phyloP scores from a whole-genome alignment of 1,284 basidiomycete species.

The Cutaneotrichosporon spelunceum region DNA sequence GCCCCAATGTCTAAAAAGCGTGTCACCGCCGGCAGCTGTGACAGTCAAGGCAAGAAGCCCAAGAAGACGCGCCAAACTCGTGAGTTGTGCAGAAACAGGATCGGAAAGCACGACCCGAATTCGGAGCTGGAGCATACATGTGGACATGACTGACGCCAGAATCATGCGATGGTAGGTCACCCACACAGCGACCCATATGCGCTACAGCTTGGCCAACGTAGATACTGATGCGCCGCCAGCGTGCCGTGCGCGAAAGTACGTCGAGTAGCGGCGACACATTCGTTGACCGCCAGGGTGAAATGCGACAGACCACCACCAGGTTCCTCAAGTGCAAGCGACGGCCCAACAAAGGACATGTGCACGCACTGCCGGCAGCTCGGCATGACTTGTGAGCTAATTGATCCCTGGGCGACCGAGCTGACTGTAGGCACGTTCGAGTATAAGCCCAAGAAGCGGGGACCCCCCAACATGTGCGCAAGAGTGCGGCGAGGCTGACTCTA shows the following conservation, averaged over 20 bases:
- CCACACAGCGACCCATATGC: background rate
- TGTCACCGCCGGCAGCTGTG: background rate
- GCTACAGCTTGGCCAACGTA: background rate
- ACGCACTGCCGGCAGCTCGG: slow-evolving; percentile 71
- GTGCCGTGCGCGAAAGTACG: slow-evolving; percentile 48
- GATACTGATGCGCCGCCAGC: slow-evolving; percentile 27
- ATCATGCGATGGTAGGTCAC: slow-evolving; percentile 45
- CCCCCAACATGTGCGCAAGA: slow-evolving; percentile 68
- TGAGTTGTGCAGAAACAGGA: slow-evolving; percentile 25
- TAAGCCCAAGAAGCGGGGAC: slow-evolving; percentile 83
- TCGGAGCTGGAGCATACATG: background rate
- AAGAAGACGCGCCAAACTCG: slow-evolving; percentile 49
- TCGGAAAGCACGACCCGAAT: no score
- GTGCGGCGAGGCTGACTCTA: slow-evolving; percentile 4
- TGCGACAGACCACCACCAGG: slow-evolving; percentile 47
- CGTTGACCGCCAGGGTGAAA: slow-evolving; percentile 36
- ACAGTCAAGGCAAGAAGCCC: slow-evolving; percentile 25
- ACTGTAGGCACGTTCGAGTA: slow-evolving; percentile 69
- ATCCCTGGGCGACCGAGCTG: background rate
- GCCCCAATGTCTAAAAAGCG: slow-evolving; percentile 11
- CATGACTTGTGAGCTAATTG: slow-evolving; percentile 59
- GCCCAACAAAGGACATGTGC: slow-evolving; percentile 34
- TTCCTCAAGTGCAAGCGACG: slow-evolving; percentile 8
- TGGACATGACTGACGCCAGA: slow-evolving; percentile 23
- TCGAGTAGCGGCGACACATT: background rate